phyloP scores from a whole-genome alignment of 148 eudicot species.

The Persicaria tinctoria region DNA sequence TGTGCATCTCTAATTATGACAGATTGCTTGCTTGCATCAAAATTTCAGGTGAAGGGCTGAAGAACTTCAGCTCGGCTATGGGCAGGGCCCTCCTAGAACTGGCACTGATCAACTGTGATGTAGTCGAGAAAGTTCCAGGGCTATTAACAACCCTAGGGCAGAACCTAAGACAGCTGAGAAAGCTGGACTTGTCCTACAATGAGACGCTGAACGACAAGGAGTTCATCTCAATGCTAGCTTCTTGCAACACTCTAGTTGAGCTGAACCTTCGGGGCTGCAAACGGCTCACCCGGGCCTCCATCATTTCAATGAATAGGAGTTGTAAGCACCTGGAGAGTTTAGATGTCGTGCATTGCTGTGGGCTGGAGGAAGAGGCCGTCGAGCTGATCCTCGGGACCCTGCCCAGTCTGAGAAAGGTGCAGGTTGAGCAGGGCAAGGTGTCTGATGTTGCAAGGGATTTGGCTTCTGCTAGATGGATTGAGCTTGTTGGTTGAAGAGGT shows the following conservation, averaged over 20 bases:
- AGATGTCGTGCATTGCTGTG: constrained; percentile 30
- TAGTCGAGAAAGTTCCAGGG: constrained; percentile 37
- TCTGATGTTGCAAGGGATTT: constrained; percentile 25
- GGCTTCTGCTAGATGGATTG: constrained; percentile 25
- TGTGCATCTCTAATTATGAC: too few species aligned
- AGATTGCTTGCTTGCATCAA: neutral
- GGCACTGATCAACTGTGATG: constrained; percentile 47
- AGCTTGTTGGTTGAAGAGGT: constrained; percentile 14
- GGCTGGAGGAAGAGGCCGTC: constrained; percentile 28
- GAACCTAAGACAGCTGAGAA: constrained; percentile 30
- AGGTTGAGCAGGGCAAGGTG: constrained; percentile 36
- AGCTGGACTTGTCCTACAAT: constrained; percentile 45
- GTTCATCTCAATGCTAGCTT: constrained; percentile 37
- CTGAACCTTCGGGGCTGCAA: constrained; percentile 43
- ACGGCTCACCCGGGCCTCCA: constrained; percentile 21
- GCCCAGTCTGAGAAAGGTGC: constrained; percentile 20
- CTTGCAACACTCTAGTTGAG: constrained; percentile 26
- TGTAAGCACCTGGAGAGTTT: constrained; percentile 39
- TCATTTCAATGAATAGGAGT: constrained; percentile 20
- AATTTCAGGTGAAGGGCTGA: constrained; percentile 39
- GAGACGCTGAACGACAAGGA: constrained; percentile 47
- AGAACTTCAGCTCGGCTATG: constrained; percentile 22
- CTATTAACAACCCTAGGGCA: constrained; percentile 46
- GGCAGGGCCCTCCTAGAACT: constrained; percentile 33
- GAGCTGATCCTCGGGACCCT: constrained; percentile 27